Base-by-base conservation (phyloP, 1,139 yeast species). In the Arxiozyma slooffiae region DNA sequence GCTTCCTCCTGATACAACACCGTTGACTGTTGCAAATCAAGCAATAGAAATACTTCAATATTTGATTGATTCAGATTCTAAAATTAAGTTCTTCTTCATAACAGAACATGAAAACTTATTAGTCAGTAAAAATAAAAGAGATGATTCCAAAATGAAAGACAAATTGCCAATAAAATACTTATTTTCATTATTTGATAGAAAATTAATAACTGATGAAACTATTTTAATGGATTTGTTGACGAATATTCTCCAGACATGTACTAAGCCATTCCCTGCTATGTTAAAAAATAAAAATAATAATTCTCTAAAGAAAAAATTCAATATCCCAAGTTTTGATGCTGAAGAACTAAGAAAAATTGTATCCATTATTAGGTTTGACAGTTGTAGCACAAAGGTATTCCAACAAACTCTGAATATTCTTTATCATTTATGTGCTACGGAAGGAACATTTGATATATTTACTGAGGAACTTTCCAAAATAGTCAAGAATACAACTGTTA, bases 301-400 rank as follows among this genome's bases (percentile, higher is more conserved):
- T 38, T 48, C 42, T 49, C 52, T 46, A 49, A 60, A 57, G 21
- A 58, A 62, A n/a, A 67, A 69, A 43, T 75, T 79, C 63, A 74
- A 73, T 20, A 71, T 84, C 1, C 96, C 95, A 1, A 69, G 70
- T 47, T 79, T 88, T 55, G 85, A 90, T 1, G 81, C 78, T 45
- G 70, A 74, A 41, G 82, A 83, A 56, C 71, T 86, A 61, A 76
- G 79, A 50, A 77, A 78, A 53, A 73, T 88, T 47, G 82, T 86
- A 20, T 77, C 81, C 38, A 79, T 88, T 43, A 72, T 90, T 50
- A 79, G 85, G n/a, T 80, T 94, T 1, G 87, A 86, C 62, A 95
- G 89, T 53, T 88, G 97, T 64, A 82, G 90, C 26, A 84, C 88
- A 57, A 78, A 84, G 42, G 89, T 95, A 0, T 89, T 89, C 68